phyloP scores from a whole-genome alignment of 805 yeast genomes.

The Metschnikowia vanudenii region DNA sequence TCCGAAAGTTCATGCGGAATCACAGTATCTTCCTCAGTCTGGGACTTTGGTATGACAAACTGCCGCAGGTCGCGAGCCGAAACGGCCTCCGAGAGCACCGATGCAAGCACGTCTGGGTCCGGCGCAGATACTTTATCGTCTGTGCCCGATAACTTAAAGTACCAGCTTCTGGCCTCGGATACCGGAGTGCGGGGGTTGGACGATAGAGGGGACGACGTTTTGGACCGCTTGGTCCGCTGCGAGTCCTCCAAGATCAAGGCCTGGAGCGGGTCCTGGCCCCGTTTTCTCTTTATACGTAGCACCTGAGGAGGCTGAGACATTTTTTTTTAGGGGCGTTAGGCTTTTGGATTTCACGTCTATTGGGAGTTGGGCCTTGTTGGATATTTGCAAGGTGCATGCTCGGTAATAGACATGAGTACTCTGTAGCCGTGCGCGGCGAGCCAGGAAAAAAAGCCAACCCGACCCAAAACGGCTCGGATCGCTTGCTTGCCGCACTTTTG shows the following conservation, averaged over 20 bases:
- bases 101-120: conserved; percentile 23
- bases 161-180: conserved; percentile 23
- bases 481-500: conserved; percentile 7
- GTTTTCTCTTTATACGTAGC: conserved; percentile 80
- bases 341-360: too few species aligned
- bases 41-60: conserved; percentile 37
- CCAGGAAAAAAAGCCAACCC: neutral
- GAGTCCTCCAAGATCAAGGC: conserved; percentile 58
- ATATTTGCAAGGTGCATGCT: too few species aligned
- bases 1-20: conserved; percentile 66
- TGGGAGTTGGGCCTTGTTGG: too few species aligned
- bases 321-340: too few species aligned
- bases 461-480: too few species aligned
- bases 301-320: conserved; percentile 50
- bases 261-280: conserved; percentile 85
- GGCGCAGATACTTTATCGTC: conserved; percentile 24
- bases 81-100: conserved; percentile 28
- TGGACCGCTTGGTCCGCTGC: conserved; percentile 40
- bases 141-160: conserved; percentile 37
- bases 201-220: conserved; percentile 34
- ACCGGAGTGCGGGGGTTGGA: conserved; percentile 26
- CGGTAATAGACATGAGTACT: too few species aligned
- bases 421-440: neutral
- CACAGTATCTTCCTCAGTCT: conserved; percentile 31
- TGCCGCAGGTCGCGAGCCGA: conserved; percentile 22